phyloP scores from a whole-genome alignment of 352 stramenopile genomes.

The Pythium volutum region DNA sequence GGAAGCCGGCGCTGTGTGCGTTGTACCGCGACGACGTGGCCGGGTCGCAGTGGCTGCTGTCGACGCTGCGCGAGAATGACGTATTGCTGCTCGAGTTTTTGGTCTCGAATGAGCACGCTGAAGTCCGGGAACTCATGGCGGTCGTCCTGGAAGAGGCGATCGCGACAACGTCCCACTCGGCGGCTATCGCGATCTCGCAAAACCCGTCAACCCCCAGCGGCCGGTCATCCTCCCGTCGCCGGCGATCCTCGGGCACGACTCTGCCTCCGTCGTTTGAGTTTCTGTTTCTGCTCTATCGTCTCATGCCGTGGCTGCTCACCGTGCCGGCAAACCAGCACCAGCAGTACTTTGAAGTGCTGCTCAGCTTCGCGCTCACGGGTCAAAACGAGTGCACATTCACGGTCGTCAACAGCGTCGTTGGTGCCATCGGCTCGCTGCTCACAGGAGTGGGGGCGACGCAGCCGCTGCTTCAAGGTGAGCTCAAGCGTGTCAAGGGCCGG shows the following conservation, averaged over 20 bases:
- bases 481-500: conserved; percentile 65
- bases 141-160: conserved; percentile 70
- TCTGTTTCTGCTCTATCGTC: conserved; percentile 70
- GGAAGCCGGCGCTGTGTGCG: conserved; percentile 58
- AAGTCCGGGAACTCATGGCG: conserved; percentile 71
- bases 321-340: conserved; percentile 66
- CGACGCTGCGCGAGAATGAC: conserved; percentile 58
- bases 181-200: conserved; percentile 8
- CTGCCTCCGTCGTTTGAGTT: conserved; percentile 81
- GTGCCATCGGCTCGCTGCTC: conserved; percentile 64
- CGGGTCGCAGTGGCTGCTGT: conserved; percentile 72
- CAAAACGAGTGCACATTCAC: conserved; percentile 81
- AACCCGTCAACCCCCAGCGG: background rate
- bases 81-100: conserved; percentile 70
- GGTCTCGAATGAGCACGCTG: conserved; percentile 56
- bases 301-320: conserved; percentile 72
- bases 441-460: conserved; percentile 57
- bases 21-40: conserved; percentile 72
- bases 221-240: conserved; percentile 4
- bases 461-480: conserved; percentile 54
- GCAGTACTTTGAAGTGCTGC: conserved; percentile 74
- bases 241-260: conserved; percentile 21
- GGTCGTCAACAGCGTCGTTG: conserved; percentile 79
- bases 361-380: conserved; percentile 75
- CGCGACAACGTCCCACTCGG: conserved; percentile 32